Base-by-base conservation (phyloP, 2,329 filamentous ascomycete genomes). In the Mycosphaerella arachidis region DNA sequence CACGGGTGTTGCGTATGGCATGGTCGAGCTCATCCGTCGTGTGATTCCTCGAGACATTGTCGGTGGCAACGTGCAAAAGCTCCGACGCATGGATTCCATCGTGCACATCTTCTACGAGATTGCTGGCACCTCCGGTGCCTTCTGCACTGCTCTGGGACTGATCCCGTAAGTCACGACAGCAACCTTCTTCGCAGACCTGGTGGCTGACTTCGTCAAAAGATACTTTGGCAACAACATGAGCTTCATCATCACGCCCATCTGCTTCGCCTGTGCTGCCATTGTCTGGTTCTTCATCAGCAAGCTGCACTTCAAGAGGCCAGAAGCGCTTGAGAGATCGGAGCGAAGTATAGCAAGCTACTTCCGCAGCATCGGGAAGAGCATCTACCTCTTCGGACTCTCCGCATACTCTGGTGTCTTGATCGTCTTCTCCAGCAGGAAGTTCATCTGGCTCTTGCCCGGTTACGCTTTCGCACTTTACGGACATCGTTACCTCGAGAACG, bases 81-180 rank as follows among this genome's bases (percentile, higher is more conserved):
- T 55, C 24, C 33, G 57, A 40, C 43, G 52, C 16, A 55, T 59
- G 57, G 57, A 55, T 29, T 29, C 57, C 3, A 35, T 59, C n/a
- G 57, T 59, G 13, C 51, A 59, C 52, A 54, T 59, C 43, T 59
- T 59, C 43, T 59, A 59, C 40, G 57, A 59, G 30, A 55, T 59
- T n/a, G 57, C 57, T 16, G 51, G 52, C 4, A 55, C 57, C n/a
- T 24, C 50, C 6, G 57, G 57, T 2, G 51, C 57, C 3, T 59
- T 59, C 24, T 59, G 57, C 43, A 59, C 51, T 16, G 57, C 57
- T 6, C 51, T 59, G 6, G 57, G 57, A 8, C 57, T 59, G 3
- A 55, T 59, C 18, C 57, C 57, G 37, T 43, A n/a, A 43, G 37
- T n/a, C 9, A 43, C 6, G 37, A 43, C 16, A 35, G 33, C 33